phyloP scores from a whole-genome alignment of 768 basidiomycete genomes.

The Lactifluus volemus region DNA sequence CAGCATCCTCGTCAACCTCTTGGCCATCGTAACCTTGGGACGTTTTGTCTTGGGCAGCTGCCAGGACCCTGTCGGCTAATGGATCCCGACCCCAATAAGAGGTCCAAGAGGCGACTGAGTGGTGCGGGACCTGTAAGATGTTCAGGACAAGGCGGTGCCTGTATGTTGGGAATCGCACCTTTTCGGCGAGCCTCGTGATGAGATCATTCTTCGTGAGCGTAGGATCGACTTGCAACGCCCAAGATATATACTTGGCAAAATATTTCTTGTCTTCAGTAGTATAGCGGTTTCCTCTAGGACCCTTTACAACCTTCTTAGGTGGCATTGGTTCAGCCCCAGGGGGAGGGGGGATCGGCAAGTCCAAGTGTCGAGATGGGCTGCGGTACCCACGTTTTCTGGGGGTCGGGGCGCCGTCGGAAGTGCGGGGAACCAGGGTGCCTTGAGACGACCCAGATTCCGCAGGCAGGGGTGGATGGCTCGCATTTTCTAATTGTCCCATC shows the following conservation, averaged over 20 bases:
- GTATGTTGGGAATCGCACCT: slow-evolving; percentile 31
- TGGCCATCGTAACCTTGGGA: neutral
- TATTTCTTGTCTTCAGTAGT: slow-evolving; percentile 58
- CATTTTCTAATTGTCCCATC: neutral
- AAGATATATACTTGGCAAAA: slow-evolving; percentile 57
- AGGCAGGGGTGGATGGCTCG: neutral
- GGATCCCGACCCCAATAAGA: slow-evolving; percentile 10
- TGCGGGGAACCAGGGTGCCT: neutral
- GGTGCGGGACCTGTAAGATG: slow-evolving; percentile 16
- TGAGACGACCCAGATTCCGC: neutral
- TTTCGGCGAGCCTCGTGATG: slow-evolving; percentile 45
- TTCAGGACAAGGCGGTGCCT: neutral
- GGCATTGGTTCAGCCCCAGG: slow-evolving; percentile 66
- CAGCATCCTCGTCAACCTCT: neutral
- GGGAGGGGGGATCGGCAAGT: slow-evolving; percentile 49
- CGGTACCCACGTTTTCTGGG: neutral
- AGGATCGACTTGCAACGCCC: slow-evolving; percentile 50
- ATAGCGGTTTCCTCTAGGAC: slow-evolving; percentile 48
- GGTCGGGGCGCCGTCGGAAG: neutral
- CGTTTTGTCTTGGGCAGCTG: neutral
- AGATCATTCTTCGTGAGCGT: slow-evolving; percentile 44
- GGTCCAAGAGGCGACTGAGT: slow-evolving; percentile 10
- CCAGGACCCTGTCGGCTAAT: slow-evolving; percentile 9
- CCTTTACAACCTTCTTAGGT: slow-evolving; percentile 39
- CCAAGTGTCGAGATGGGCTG: slow-evolving; percentile 15